Evolutionary conservation across 768 basidiomycete genomes (phyloP).

Genomic region (Vararia minispora): DNA sequence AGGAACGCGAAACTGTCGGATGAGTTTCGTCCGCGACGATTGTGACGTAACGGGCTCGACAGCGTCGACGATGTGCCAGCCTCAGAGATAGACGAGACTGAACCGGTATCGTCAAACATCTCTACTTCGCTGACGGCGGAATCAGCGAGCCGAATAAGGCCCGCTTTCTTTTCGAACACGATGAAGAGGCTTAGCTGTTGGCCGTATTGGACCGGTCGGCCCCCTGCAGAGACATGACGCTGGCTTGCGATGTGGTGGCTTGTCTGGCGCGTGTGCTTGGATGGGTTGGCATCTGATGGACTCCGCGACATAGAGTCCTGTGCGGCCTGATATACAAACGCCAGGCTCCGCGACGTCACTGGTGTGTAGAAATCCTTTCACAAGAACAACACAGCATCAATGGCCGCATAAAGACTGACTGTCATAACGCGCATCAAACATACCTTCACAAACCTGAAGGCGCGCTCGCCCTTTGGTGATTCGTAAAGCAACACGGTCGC

Average conservation of each 20-base stretch:
- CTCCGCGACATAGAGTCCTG: conserved; percentile 36
- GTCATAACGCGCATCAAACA: too few relatives aligned
- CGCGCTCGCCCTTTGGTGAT: conserved; percentile 72
- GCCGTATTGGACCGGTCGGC: conserved; percentile 36
- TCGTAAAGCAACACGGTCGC: conserved; percentile 66
- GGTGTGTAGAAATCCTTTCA: conserved; percentile 87
- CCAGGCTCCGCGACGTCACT: conserved; percentile 47
- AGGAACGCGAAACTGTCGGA: conserved; percentile 31
- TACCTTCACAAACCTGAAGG: conserved; percentile 76
- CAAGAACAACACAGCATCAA: too few relatives aligned
- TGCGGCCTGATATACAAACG: conserved; percentile 61
- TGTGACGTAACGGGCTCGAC: too few relatives aligned
- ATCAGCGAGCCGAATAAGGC: conserved; percentile 72
- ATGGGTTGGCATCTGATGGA: conserved; percentile 27
- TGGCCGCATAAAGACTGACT: too few relatives aligned
- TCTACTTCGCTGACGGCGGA: conserved; percentile 74
- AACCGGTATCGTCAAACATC: conserved; percentile 32
- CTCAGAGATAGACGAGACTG: conserved; percentile 12
- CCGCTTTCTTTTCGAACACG: conserved; percentile 79
- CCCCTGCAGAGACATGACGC: conserved; percentile 8
- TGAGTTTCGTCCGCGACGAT: conserved; percentile 29
- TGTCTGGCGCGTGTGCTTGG: conserved; percentile 3
- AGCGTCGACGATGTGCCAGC: too few relatives aligned
- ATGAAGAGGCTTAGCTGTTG: conserved; percentile 73
- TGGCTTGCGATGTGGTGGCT: conserved; percentile 11